Evolutionary conservation across 2,329 filamentous ascomycete genomes (phyloP).

Genomic region (Blastomyces parvus): DNA sequence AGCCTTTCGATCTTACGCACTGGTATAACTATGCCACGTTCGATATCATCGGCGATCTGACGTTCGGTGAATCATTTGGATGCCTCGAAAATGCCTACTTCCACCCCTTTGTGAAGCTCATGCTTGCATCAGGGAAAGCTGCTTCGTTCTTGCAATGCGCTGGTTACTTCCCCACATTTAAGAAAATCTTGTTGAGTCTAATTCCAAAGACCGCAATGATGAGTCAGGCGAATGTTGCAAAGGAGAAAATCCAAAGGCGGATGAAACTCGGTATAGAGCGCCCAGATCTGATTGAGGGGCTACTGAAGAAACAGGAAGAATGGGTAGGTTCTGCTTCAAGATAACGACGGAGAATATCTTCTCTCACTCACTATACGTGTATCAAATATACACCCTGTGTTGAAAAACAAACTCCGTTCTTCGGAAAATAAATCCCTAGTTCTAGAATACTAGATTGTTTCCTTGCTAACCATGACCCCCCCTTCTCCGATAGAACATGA

Average conservation of each 20-base stretch:
- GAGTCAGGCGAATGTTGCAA: slow-evolving; percentile 8
- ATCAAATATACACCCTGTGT: background rate
- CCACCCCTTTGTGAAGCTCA: slow-evolving; percentile 22
- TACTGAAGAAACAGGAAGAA: slow-evolving; percentile 8
- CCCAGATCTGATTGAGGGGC: slow-evolving; percentile 6
- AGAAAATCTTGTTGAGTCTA: slow-evolving; percentile 13
- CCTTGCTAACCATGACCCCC: background rate
- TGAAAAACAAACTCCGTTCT: background rate
- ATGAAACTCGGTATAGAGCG: background rate
- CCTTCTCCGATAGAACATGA: slow-evolving; percentile 13
- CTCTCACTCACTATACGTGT: background rate
- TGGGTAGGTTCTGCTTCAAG: background rate
- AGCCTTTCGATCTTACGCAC: slow-evolving; percentile 19
- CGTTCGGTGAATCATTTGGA: slow-evolving; percentile 26
- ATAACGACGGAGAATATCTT: background rate
- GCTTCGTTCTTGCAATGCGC: slow-evolving; percentile 4
- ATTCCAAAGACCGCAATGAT: slow-evolving; percentile 10
- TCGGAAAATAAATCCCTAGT: background rate
- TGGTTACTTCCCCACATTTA: slow-evolving; percentile 12
- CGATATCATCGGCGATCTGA: slow-evolving; percentile 26
- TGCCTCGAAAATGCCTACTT: slow-evolving; percentile 21
- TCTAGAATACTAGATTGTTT: background rate
- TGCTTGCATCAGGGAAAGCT: slow-evolving; percentile 17
- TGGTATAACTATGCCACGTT: slow-evolving; percentile 29
- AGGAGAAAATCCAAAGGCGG: slow-evolving; percentile 3